Evolutionary conservation across 768 basidiomycete species (phyloP).

Genomic region (Leccinum barrowsii): DNA sequence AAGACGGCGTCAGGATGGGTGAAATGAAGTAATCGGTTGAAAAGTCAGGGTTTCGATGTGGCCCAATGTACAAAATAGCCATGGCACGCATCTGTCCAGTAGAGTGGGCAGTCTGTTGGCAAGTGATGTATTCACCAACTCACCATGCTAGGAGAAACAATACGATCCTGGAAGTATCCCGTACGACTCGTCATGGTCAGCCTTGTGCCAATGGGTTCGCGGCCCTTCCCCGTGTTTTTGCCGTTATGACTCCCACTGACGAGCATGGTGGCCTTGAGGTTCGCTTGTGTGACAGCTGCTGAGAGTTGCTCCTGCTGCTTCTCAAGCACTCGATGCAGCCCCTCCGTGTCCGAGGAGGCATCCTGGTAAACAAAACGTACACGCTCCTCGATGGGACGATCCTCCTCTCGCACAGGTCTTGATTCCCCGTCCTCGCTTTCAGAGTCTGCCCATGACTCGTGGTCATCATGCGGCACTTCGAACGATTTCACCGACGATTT

Average conservation of each 20-base stretch:
- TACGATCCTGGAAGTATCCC: constrained; percentile 90
- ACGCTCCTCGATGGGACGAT: constrained; percentile 71
- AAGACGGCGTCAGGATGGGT: constrained; percentile 83
- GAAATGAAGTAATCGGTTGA: constrained; percentile 94
- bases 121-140: constrained; percentile 28
- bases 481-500: constrained; percentile 28
- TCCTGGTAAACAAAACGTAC: constrained; percentile 54
- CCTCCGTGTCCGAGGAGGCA: constrained; percentile 12
- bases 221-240: constrained; percentile 33
- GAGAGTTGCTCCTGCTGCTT: constrained; percentile 51
- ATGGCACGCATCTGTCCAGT: constrained; percentile 94
- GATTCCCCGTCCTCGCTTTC: constrained; percentile 50
- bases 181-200: constrained; percentile 94
- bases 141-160: constrained; percentile 96
- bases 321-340: constrained; percentile 31
- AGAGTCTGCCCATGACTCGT: constrained; percentile 50
- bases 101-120: constrained; percentile 6
- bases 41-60: constrained; percentile 91
- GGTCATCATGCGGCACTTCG: constrained; percentile 36
- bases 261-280: constrained; percentile 41
- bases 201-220: constrained; percentile 75
- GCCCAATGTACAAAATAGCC: constrained; percentile 96
- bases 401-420: constrained; percentile 55
- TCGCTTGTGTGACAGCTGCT: constrained; percentile 48
- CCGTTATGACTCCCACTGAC: constrained; percentile 29